These are phyloP conservation scores for Hordeum pubiflorum DNA, from an alignment of 202 grass and related monocot genomes.

Conservation along the genomic window DNA sequence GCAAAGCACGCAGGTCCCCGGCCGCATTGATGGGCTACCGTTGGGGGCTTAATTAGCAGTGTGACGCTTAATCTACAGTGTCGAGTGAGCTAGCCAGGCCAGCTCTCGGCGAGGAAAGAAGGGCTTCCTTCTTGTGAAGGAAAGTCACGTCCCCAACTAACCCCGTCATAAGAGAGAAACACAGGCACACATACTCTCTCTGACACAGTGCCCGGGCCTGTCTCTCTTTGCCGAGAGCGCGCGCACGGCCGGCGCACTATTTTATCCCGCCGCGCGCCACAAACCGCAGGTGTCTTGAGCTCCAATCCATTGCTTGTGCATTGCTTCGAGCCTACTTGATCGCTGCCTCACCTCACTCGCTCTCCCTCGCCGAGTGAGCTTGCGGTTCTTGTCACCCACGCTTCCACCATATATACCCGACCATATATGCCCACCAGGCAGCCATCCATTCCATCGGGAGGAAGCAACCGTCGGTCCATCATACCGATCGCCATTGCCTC, in stretches of 20 bases:
- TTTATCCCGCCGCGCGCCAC: constrained; percentile 26
- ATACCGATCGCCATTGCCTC: background rate
- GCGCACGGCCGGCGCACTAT: background rate
- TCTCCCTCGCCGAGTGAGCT: background rate
- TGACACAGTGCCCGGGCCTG: no score
- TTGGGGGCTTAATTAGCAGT: background rate
- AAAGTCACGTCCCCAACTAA: no score
- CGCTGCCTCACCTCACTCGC: constrained; percentile 37
- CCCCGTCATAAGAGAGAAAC: no score
- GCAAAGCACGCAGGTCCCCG: background rate
- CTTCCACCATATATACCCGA: constrained; percentile 19
- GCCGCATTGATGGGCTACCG: constrained; percentile 4
- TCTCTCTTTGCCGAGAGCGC: no score
- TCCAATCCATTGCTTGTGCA: constrained; percentile 39
- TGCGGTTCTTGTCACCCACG: background rate
- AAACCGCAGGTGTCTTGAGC: constrained; percentile 48
- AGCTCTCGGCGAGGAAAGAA: background rate
- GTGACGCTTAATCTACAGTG: background rate
- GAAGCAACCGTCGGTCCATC: background rate
- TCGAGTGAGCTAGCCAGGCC: no score
- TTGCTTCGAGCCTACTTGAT: constrained; percentile 87
- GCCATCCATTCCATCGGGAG: no score
- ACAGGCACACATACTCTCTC: no score
- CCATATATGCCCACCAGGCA: no score
- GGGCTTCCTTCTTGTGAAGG: no score